Percentiles rank a stretch among this genome's conserved stretches.
Evolutionary conservation across 2,329 filamentous ascomycete species (phyloP).

Genomic region (Colletotrichum godetiae): DNA sequence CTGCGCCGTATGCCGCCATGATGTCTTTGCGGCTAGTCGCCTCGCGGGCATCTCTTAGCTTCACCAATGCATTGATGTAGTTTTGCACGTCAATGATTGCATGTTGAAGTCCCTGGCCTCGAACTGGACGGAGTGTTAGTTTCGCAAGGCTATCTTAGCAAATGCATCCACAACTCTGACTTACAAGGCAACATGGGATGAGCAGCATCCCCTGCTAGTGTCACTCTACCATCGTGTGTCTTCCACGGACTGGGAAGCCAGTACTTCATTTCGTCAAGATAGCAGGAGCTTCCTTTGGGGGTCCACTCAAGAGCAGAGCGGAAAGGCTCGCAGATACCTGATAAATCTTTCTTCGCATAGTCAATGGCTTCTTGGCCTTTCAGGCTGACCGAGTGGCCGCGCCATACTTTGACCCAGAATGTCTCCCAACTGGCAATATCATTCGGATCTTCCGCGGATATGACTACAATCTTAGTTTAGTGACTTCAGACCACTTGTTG

Average conservation of each 20-base stretch:
- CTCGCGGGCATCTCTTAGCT: constrained; percentile 35
- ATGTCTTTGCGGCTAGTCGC: constrained; percentile 31
- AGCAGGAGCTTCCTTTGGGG: constrained; percentile 43
- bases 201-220: constrained; percentile 52
- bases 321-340: constrained; percentile 44
- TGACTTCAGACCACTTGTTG: neutral
- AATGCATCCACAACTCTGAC: neutral
- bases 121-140: constrained; percentile 40
- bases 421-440: constrained; percentile 45
- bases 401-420: constrained; percentile 51
- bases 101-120: constrained; percentile 59
- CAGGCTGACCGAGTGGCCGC: constrained; percentile 39
- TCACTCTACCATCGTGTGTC: constrained; percentile 45
- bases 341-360: constrained; percentile 42
- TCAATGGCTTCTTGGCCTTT: constrained; percentile 50
- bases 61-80: constrained; percentile 47
- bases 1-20: constrained; percentile 45
- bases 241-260: constrained; percentile 48
- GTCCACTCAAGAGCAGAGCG: constrained; percentile 49
- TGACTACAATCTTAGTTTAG: constrained; percentile 33
- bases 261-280: constrained; percentile 50
- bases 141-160: neutral
- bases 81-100: constrained; percentile 52
- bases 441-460: constrained; percentile 40
- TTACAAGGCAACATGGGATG: constrained; percentile 58